Base-by-base conservation (phyloP, 225 moss, liverwort and hornwort genomes). In the Straminergon stramineum region DNA sequence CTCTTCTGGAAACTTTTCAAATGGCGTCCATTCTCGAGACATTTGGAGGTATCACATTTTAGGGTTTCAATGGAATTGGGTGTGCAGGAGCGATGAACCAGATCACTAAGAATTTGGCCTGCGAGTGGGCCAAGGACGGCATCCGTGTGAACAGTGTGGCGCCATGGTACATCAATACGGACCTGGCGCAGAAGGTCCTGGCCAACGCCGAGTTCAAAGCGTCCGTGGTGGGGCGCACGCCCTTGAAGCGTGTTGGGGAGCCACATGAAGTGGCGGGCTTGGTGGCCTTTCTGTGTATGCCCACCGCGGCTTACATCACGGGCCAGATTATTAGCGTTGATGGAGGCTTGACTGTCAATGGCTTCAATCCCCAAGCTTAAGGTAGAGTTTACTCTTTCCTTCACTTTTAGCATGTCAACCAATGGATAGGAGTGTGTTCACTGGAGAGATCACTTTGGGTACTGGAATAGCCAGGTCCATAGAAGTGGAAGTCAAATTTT, bases 111-210 rank as follows among this genome's bases (percentile, higher is more conserved):
- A 96, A 97, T 79, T 89, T 97, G 18, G 95, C 94, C 13, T 96
- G 95, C 85, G 99, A 99, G 91, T 99, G 99, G 97, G 99, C 96
- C 43, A 93, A 94, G 88, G 96, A 96, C 82, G 96, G 97, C 74
- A 97, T 98, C 85, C 96, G 99, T 12, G 91, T 95, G 56, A 99
- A 99, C 70, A 91, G 95, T 75, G 95, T 99, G 51, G 93, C 96
- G 35, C 99, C 97, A 10, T 96, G 96, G 97, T 98, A 95, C 91
- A 96, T 92, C 87, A 90, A 91, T 65, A 98, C 98, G 27, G 92
- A 92, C 31, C 88, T 96, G 56, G 95, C 91, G 24, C 26, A 89
- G 68, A 83, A 87, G 93, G 95, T 95, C 31, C 82, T 97, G 84
- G 81, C 86, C 83, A 89, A 98, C 61, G 75, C 92, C 31, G 87